Evolutionary conservation across 306 rosid species (phyloP).

Genomic region (Astragalus glycyphyllos): DNA sequence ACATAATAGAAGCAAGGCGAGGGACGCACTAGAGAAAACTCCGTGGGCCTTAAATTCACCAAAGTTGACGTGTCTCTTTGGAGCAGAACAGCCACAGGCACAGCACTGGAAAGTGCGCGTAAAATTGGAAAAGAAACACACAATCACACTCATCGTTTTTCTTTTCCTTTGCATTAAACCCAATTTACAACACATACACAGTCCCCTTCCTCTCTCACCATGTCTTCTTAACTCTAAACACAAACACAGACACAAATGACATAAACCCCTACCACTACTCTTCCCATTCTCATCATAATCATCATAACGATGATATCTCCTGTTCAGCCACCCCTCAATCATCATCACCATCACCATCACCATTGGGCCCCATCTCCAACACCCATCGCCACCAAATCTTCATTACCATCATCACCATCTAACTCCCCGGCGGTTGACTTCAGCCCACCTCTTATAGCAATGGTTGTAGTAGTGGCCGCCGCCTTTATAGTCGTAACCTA

Average conservation of each 20-base stretch:
- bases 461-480: constrained; percentile 86
- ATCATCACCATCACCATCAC: constrained; percentile 45
- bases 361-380: constrained; percentile 31
- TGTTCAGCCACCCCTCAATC: constrained; percentile 41
- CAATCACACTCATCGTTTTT: not conserved
- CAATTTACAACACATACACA: no score
- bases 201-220: no score
- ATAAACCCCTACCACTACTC: no score
- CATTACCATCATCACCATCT: constrained; percentile 46
- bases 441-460: constrained; percentile 87
- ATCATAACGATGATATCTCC: constrained; percentile 17
- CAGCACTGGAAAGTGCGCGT: not conserved
- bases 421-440: constrained; percentile 73
- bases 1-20: no score
- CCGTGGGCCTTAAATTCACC: constrained; percentile 41
- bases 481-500: constrained; percentile 85
- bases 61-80: constrained; percentile 47
- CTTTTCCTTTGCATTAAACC: no score
- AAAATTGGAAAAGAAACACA: not conserved
- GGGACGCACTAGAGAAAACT: not conserved
- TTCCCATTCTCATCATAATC: no score
- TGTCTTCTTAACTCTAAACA: no score
- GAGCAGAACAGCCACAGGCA: not conserved
- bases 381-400: constrained; percentile 22
- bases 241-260: no score